Evolutionary conservation across 1,139 yeast genomes (phyloP), one percentile per base, ranked within the genome.

Genomic region (Pichia sp.): DNA sequence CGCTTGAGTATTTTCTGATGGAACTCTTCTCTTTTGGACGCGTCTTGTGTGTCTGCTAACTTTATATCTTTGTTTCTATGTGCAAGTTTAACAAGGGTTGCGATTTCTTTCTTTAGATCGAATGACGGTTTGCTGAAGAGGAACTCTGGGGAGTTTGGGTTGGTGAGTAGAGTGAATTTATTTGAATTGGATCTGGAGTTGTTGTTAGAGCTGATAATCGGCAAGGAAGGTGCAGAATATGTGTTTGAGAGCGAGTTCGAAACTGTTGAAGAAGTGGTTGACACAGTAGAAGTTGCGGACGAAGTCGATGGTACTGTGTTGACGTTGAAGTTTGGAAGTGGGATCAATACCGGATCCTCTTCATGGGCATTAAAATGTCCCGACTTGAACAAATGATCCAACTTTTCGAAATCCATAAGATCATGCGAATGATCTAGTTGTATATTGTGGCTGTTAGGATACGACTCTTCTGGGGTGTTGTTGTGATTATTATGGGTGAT

Each of bases 1-100:
- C 8, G 3, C 10, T 31, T 20, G 8, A 37, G 20, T 12, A 49
- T 5, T 34, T 49, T 46, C 7, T 17, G 27, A 17, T 24, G 42
- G 14, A 44, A 28, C 4, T 35, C 41, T 15, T n/a, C 22, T 10
- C 27, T n/a, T 34, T 44, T 44, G 14, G 14, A 18, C 12, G 20
- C 19, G 32, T 47, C 48, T 38, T 21, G 27, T 3, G 40, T 17
- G 22, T 45, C 48, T 14, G 48, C 19, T 11, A 49, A 22, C 19
- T 34, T 41, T 3, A 47, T 38, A 17, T 46, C 46, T 33, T 46
- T 49, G 37, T 44, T 49, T 33, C 51, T 38, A 22, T 46, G 50
- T 2, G 53, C 53, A 7, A 47, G 34, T 32, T 40, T 44, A 28
- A 49, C 47, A 9, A 46, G 14, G 3, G 20, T 21, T 15, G 32